Conservation (phyloP, 148 eudicot species). For the Chenopodium berlandieri region DNA sequence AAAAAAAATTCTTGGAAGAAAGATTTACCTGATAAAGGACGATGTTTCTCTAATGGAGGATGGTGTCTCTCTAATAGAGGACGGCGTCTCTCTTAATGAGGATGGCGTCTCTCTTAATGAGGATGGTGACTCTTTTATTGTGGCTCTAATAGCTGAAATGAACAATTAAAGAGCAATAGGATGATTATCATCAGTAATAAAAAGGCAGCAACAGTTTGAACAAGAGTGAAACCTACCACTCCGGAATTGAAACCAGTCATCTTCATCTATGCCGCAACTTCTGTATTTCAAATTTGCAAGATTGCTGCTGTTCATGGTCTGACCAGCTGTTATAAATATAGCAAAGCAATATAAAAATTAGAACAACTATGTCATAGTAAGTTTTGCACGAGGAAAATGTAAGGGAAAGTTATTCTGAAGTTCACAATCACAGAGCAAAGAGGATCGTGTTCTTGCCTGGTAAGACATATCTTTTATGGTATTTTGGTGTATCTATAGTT, state of each 20-base stretch:
- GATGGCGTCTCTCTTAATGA: constrained; percentile 39
- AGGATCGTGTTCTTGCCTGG: constrained; percentile 54
- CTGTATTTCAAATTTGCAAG: constrained; percentile 45
- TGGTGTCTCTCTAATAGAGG: constrained; percentile 21
- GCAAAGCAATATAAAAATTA: constrained; percentile 8
- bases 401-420: neutral
- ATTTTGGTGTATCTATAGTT: constrained; percentile 63
- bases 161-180: constrained; percentile 3
- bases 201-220: neutral
- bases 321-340: constrained; percentile 52
- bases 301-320: constrained; percentile 48
- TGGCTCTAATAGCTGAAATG: constrained; percentile 61
- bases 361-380: neutral
- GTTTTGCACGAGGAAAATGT: neutral
- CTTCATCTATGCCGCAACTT: constrained; percentile 60
- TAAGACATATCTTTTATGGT: constrained; percentile 82
- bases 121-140: constrained; percentile 41
- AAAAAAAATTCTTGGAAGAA: neutral
- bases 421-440: neutral
- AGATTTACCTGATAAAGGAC: constrained; percentile 48
- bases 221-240: constrained; percentile 46
- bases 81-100: constrained; percentile 37
- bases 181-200: neutral
- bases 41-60: constrained; percentile 42
- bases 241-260: constrained; percentile 71